Base-by-base conservation (phyloP, 306 rosid genomes). In the Calophaca sinica region DNA sequence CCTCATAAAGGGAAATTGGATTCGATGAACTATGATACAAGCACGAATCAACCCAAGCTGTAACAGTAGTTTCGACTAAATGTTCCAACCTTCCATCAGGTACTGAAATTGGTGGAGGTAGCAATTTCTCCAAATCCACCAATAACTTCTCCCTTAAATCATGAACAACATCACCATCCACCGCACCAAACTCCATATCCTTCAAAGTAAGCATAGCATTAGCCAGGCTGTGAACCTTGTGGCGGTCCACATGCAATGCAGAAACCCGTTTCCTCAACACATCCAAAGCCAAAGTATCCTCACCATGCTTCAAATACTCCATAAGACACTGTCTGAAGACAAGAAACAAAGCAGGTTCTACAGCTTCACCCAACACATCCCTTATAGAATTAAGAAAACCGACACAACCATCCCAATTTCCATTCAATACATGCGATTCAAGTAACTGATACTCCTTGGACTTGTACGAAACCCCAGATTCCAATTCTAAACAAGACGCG, bases 11-110 rank as follows among this genome's bases (percentile, higher is more conserved):
- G 4, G 97, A 94, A 72, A 90, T 65, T 2, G 83, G 53, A 86
- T 51, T 81, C 1, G 81, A 68, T 0, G 87, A 79, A 86, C 75
- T 79, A 60, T 94, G 97, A 84, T 89, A 91, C 82, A 84, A 52
- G 70, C 98, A 94, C 0, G 93, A 80, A 85, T 94, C 90, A 49
- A 87, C 77, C 85, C 89, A 91, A 45, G 91, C 72, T 14, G 81
- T 50, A 70, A 91, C 88, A 63, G 84, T 75, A 58, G 84, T 82
- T 84, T 91, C 94, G 63, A 94, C 93, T 75, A 94, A 82, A 78
- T 83, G 87, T 73, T 89, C 96, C 88, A 94, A 70, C 84, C 98
- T 89, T 70, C 87, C 81, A 63, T 78, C 87, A 0, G 91, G 88
- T 9, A 94, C 31, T 1, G 82, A 35, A 64, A 79, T 41, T 13